phyloP scores from a whole-genome alignment of 345 rosid genomes.

The Aurinia saxatilis region DNA sequence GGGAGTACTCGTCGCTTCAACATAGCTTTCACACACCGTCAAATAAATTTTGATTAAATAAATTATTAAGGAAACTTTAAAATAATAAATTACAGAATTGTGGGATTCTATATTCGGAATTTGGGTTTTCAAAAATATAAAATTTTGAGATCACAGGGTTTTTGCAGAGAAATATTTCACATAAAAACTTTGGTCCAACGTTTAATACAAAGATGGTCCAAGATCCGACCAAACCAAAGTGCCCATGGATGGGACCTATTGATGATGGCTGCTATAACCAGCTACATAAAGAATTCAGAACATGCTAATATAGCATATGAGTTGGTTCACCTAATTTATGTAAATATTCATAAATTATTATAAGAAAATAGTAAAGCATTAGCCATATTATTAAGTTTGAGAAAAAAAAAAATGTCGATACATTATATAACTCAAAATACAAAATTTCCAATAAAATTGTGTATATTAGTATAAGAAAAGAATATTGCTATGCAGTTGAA shows the following conservation, averaged over 20 bases:
- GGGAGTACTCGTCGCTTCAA: no score
- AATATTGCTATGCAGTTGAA: no score
- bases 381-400: no score
- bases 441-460: not conserved
- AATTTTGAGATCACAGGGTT: not conserved
- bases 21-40: no score
- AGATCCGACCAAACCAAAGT: not conserved
- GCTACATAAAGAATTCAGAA: not conserved
- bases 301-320: not conserved
- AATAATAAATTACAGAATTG: no score
- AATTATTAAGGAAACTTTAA: no score
- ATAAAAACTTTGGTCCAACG: not conserved
- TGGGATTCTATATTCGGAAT: no score
- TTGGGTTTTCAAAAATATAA: no score
- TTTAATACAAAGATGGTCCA: not conserved
- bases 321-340: not conserved
- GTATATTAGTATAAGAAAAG: not conserved
- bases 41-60: no score
- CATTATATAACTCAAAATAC: not conserved
- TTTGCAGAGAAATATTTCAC: not conserved
- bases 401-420: no score
- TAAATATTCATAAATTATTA: not conserved
- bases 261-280: conserved; percentile 1
- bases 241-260: not conserved
- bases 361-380: not conserved